These are phyloP conservation scores for rapeseed (Brassica napus) DNA, from an alignment of 345 rosid genomes.

Conservation along the genomic window DNA sequence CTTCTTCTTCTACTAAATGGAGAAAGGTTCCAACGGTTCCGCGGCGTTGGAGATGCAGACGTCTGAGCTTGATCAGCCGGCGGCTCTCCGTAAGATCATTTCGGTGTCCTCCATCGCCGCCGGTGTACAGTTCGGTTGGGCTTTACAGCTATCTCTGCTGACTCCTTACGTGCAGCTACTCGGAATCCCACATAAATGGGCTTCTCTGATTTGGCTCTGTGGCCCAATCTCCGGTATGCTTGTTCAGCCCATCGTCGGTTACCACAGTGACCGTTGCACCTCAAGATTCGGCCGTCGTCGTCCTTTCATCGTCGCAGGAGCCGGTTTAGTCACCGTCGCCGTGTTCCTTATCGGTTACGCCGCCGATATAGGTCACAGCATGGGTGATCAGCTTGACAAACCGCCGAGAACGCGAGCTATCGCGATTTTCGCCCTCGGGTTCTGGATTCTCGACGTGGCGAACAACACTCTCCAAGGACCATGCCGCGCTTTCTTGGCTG, in stretches of 20 bases:
- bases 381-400: conserved; percentile 49
- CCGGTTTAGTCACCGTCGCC: conserved; percentile 52
- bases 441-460: conserved; percentile 91
- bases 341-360: conserved; percentile 83
- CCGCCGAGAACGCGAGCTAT: conserved; percentile 63
- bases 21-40: conserved; percentile 34
- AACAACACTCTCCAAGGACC: conserved; percentile 87
- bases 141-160: conserved; percentile 76
- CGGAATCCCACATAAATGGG: conserved; percentile 87
- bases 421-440: conserved; percentile 66
- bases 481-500: conserved; percentile 85
- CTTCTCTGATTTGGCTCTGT: conserved; percentile 87
- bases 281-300: conserved; percentile 85
- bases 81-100: conserved; percentile 53
- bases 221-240: conserved; percentile 90
- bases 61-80: conserved; percentile 30
- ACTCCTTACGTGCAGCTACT: conserved; percentile 88
- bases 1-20: conserved; percentile 5
- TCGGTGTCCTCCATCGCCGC: conserved; percentile 78
- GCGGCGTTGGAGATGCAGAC: conserved; percentile 31
- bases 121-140: conserved; percentile 96
- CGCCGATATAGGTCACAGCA: conserved; percentile 64
- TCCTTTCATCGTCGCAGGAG: conserved; percentile 71
- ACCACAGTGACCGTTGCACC: conserved; percentile 74
- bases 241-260: conserved; percentile 89